These are phyloP conservation scores for Capronia epimyces DNA, from an alignment of 2,329 filamentous ascomycete genomes.

Conservation along the genomic window DNA sequence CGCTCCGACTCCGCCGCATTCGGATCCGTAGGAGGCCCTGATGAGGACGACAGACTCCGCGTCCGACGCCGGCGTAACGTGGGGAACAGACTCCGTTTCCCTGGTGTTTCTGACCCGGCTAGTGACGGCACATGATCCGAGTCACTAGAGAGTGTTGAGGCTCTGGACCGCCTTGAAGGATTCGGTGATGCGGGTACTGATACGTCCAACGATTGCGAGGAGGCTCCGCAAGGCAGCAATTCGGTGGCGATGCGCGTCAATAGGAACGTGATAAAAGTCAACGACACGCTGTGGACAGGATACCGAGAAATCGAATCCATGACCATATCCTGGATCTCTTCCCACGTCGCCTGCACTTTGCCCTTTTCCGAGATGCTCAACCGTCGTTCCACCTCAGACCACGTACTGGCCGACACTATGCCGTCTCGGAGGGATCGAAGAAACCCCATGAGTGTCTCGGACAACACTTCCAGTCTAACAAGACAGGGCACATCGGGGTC, in stretches of 20 bases:
- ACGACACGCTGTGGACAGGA: slow-evolving; percentile 79
- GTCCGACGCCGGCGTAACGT: slow-evolving; percentile 17
- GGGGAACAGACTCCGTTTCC: slow-evolving; percentile 21
- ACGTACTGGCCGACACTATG: slow-evolving; percentile 65
- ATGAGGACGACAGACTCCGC: slow-evolving; percentile 13
- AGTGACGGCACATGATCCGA: slow-evolving; percentile 12
- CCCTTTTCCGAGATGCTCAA: slow-evolving; percentile 36
- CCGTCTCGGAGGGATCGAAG: slow-evolving; percentile 71
- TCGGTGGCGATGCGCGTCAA: slow-evolving; percentile 57
- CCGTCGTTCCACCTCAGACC: slow-evolving; percentile 45
- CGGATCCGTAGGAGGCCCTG: slow-evolving; percentile 3
- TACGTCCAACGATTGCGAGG: background rate
- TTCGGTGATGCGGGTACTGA: background rate
- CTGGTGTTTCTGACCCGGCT: slow-evolving; percentile 7
- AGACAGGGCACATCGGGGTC: slow-evolving; percentile 57
- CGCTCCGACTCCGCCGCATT: slow-evolving; percentile 5
- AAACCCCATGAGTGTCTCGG: slow-evolving; percentile 68
- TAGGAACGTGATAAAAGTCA: slow-evolving; percentile 79
- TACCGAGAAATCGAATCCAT: slow-evolving; percentile 68
- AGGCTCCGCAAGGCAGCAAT: slow-evolving; percentile 32
- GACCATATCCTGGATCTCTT: slow-evolving; percentile 56
- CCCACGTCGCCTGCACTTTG: slow-evolving; percentile 42
- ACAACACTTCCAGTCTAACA: slow-evolving; percentile 67
- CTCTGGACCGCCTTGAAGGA: slow-evolving; percentile 19
- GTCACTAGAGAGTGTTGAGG: slow-evolving; percentile 25